Conservation (phyloP, 2,329 filamentous ascomycete genomes). For the Diplodia scrobiculata region DNA sequence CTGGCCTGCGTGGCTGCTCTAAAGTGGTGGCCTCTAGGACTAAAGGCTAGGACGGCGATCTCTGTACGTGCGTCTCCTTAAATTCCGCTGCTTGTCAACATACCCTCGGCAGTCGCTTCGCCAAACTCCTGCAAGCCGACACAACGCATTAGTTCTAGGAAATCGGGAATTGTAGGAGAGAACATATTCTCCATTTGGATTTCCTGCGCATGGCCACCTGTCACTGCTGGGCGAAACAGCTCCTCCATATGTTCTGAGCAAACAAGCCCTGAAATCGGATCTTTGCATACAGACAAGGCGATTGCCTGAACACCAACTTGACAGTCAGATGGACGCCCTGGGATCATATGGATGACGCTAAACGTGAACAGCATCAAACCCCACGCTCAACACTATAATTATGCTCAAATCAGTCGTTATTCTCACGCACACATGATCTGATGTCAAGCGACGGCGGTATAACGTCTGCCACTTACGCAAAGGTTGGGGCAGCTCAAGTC, state of each 20-base stretch:
- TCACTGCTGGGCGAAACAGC: too few species aligned
- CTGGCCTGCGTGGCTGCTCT: not conserved
- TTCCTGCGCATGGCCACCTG: too few species aligned
- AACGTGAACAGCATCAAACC: not conserved
- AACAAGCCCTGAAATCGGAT: too few species aligned
- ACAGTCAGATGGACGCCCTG: not conserved
- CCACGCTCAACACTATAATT: not conserved
- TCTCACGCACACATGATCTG: not conserved
- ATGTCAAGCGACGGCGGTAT: too few species aligned
- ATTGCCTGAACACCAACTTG: not conserved
- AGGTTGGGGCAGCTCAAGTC: constrained; percentile 13
- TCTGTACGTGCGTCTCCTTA: constrained; percentile 1
- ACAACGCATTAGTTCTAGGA: not conserved
- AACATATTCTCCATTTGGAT: too few species aligned
- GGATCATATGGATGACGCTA: not conserved
- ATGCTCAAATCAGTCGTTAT: not conserved
- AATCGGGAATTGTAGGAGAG: not conserved
- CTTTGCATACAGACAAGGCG: too few species aligned
- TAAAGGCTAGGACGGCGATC: not conserved
- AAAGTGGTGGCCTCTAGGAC: not conserved
- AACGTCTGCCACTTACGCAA: constrained; percentile 5
- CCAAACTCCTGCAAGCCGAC: not conserved
- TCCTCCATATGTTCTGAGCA: not conserved
- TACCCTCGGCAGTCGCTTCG: constrained; percentile 9
- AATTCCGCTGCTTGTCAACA: not conserved